A percentile compares a stretch with the other conserved stretches of the same genome.
These are phyloP conservation scores for Sclerotinia glacialis DNA, from an alignment of 2,329 filamentous ascomycete species.

Conservation along the genomic window DNA sequence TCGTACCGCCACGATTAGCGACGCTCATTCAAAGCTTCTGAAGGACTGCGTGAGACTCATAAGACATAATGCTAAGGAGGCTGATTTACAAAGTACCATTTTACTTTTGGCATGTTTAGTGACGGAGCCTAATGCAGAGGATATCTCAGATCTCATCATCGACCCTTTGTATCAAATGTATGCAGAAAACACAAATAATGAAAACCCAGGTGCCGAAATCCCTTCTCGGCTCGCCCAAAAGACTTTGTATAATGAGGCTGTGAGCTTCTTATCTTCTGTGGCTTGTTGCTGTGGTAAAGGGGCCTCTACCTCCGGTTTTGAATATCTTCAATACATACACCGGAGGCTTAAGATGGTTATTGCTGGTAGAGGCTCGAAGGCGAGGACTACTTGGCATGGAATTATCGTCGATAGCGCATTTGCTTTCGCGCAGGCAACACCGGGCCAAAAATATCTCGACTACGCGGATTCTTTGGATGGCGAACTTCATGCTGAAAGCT, in stretches of 20 bases:
- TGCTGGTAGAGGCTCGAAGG: constrained; percentile 15
- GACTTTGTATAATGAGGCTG: constrained; percentile 24
- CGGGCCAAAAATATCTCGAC: constrained; percentile 34
- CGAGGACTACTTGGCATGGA: constrained; percentile 28
- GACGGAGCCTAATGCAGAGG: constrained; percentile 8
- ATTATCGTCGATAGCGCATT: constrained; percentile 39
- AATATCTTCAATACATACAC: constrained; percentile 43
- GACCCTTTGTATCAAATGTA: neutral
- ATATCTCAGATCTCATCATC: constrained; percentile 11
- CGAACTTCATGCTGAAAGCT: constrained; percentile 9
- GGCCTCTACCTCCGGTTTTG: constrained; percentile 39
- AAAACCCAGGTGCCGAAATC: neutral
- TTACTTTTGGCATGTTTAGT: constrained; percentile 32
- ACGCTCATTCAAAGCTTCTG: constrained; percentile 7
- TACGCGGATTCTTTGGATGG: constrained; percentile 36
- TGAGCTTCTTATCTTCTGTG: constrained; percentile 46
- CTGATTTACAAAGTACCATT: constrained; percentile 21
- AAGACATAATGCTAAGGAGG: neutral
- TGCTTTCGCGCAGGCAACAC: constrained; percentile 37
- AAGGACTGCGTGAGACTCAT: constrained; percentile 2
- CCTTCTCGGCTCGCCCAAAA: neutral
- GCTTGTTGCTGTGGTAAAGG: constrained; percentile 49
- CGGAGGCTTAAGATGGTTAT: constrained; percentile 26
- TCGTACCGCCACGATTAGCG: neutral
- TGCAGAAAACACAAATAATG: neutral